phyloP scores from a whole-genome alignment of 768 basidiomycete species.

The Lactifluus hygrophoroides region DNA sequence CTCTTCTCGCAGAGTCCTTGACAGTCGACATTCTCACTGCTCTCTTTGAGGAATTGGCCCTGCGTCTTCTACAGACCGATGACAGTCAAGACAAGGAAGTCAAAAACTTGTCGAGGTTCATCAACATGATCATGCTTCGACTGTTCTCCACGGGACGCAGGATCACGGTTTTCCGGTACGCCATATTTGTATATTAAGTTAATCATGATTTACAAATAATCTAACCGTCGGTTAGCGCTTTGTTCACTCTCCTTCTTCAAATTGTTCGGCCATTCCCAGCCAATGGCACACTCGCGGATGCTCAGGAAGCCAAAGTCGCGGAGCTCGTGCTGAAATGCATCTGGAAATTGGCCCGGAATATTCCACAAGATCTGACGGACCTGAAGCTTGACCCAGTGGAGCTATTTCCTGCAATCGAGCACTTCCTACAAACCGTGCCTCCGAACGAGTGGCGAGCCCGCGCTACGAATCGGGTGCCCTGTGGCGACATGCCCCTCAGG shows the following conservation, averaged over 20 bases:
- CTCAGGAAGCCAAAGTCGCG: slow-evolving; percentile 80
- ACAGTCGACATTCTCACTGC: slow-evolving; percentile 78
- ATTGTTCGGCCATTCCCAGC: slow-evolving; percentile 78
- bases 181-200: background rate
- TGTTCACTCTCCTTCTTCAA: slow-evolving; percentile 75
- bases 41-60: slow-evolving; percentile 85
- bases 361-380: slow-evolving; percentile 83
- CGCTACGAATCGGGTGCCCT: slow-evolving; percentile 83
- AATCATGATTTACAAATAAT: background rate
- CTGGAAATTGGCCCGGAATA: slow-evolving; percentile 94
- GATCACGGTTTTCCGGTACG: slow-evolving; percentile 87
- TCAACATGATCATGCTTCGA: slow-evolving; percentile 96
- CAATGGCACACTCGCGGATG: slow-evolving; percentile 61
- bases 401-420: slow-evolving; percentile 86
- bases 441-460: slow-evolving; percentile 95
- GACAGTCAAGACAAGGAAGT: slow-evolving; percentile 75
- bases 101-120: slow-evolving; percentile 90
- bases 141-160: slow-evolving; percentile 84
- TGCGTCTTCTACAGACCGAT: slow-evolving; percentile 89
- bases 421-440: slow-evolving; percentile 86
- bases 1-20: slow-evolving; percentile 78
- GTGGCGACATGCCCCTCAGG: slow-evolving; percentile 95
- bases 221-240: slow-evolving; percentile 37
- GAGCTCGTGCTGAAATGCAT: slow-evolving; percentile 94
- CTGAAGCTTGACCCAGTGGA: slow-evolving; percentile 77